Base-by-base conservation (phyloP, 352 stramenopile genomes). In the Pythium diclinum region DNA sequence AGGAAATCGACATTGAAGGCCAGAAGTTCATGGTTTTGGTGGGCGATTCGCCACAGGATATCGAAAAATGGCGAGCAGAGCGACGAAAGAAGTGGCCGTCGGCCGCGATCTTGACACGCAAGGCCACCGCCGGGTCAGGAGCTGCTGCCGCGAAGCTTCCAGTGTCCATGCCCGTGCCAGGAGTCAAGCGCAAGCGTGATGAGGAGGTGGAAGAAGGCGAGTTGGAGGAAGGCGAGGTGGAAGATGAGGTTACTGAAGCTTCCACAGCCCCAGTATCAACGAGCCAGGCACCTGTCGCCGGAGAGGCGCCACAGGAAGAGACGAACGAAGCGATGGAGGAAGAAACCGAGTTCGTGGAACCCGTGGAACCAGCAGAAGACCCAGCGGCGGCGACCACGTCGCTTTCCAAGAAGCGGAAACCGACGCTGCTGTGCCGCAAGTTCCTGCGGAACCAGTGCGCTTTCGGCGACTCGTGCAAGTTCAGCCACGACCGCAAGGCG, bases 1-100 rank as follows among this genome's bases (percentile, higher is more conserved):
- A 94, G 59, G 83, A 92, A 40, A 89, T 94, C 32, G 85, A 92
- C 11, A 73, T 94, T 55, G 85, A 94, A 70, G 85, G 83, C n/a
- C 85, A 94, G 49, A 92, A 88, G 65, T 94, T 94, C 61, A 85
- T 82, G 69, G 85, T 94, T n/a, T 61, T 94, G 11, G 77, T 94
- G 19, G 85, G 85, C 16, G 88, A 94, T 36, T 92, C 83, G 21
- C 79, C 78, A 0, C 81, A 92, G 56, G 85, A 94, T 53, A 94
- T 94, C 65, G 64, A 74, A 0, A 86, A 87, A 56, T 94, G 85
- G 85, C 81, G 85, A 7, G 81, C 82, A 21, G 85, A 94, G 52
- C 79, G 85, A 17, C 76, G 85, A 19, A 89, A 88, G 54, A 85
- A 78, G 46, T 94, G 84, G 82, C 76, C 74, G 48, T 72, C 77